Evolutionary conservation across 139 green algal species (phyloP).

Genomic region (Zygnema circumcarinatum): DNA sequence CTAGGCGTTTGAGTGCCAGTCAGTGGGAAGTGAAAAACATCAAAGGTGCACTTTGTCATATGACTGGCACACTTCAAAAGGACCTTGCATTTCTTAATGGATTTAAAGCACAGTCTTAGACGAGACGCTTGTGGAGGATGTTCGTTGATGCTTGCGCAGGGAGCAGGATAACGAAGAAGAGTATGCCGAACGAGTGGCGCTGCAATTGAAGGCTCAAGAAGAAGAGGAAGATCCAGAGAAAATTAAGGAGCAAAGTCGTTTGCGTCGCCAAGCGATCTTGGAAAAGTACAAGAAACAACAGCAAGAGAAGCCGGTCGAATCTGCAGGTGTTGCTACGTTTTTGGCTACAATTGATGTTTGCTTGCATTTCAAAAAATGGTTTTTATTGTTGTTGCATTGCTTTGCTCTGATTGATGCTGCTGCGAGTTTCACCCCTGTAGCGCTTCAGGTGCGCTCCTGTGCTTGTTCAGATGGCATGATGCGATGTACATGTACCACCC

Average conservation of each 20-base stretch:
- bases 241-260: conserved; percentile 47
- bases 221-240: conserved; percentile 54
- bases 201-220: conserved; percentile 8
- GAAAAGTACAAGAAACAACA: conserved; percentile 61
- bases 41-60: too few relatives aligned
- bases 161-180: conserved; percentile 48
- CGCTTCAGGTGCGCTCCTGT: too few relatives aligned
- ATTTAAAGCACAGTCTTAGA: background rate
- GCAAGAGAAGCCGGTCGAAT: conserved; percentile 17
- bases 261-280: conserved; percentile 47
- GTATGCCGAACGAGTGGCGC: conserved; percentile 15
- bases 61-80: too few relatives aligned
- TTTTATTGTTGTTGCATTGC: too few relatives aligned
- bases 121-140: background rate
- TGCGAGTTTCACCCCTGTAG: too few relatives aligned
- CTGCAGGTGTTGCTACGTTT: conserved; percentile 22
- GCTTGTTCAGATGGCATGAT: too few relatives aligned
- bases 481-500: too few relatives aligned
- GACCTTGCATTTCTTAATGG: background rate
- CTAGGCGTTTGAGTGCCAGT: background rate
- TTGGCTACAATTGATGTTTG: background rate
- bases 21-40: too few relatives aligned
- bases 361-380: too few relatives aligned
- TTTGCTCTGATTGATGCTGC: too few relatives aligned
- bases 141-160: background rate